These are phyloP conservation scores for Trametes sanguinea DNA, from an alignment of 768 basidiomycete genomes.

Conservation along the genomic window DNA sequence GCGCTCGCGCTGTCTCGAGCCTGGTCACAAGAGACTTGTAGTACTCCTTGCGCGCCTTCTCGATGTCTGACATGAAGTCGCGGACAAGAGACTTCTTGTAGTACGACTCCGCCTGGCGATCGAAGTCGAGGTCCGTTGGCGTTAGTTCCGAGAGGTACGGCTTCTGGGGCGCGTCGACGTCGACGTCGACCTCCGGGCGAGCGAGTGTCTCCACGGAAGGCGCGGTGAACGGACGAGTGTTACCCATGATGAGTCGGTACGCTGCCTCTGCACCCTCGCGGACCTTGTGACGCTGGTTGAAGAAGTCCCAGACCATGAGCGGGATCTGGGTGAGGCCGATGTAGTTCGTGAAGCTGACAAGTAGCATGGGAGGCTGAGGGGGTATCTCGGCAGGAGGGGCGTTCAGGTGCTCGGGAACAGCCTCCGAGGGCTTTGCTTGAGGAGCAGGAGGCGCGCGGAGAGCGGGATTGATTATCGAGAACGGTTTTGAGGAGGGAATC, in stretches of 20 bases:
- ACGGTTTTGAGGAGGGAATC: conserved; percentile 36
- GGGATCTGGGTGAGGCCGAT: conserved; percentile 86
- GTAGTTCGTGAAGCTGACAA: conserved; percentile 73
- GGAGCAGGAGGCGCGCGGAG: conserved; percentile 29
- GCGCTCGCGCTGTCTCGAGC: conserved; percentile 70
- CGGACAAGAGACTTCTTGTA: conserved; percentile 63
- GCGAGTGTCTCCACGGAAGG: conserved; percentile 23
- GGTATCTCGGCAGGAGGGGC: conserved; percentile 61
- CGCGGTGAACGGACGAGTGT: conserved; percentile 61
- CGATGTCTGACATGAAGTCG: conserved; percentile 53
- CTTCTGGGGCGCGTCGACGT: conserved; percentile 29
- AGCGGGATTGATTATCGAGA: conserved; percentile 29
- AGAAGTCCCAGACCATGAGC: conserved; percentile 88
- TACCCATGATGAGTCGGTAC: conserved; percentile 64
- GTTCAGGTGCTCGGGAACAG: conserved; percentile 39
- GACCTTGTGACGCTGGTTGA: conserved; percentile 86
- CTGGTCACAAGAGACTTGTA: conserved; percentile 69
- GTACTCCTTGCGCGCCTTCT: conserved; percentile 72
- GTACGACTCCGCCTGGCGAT: conserved; percentile 61
- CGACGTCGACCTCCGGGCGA: conserved; percentile 23
- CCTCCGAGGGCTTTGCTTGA: conserved; percentile 25
- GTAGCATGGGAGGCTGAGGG: conserved; percentile 74
- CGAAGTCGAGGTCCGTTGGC: conserved; percentile 74
- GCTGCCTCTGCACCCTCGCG: conserved; percentile 79
- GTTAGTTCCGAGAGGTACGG: conserved; percentile 22